These are phyloP conservation scores for Brassica rapa DNA, from an alignment of 345 rosid genomes.

Conservation along the genomic window DNA sequence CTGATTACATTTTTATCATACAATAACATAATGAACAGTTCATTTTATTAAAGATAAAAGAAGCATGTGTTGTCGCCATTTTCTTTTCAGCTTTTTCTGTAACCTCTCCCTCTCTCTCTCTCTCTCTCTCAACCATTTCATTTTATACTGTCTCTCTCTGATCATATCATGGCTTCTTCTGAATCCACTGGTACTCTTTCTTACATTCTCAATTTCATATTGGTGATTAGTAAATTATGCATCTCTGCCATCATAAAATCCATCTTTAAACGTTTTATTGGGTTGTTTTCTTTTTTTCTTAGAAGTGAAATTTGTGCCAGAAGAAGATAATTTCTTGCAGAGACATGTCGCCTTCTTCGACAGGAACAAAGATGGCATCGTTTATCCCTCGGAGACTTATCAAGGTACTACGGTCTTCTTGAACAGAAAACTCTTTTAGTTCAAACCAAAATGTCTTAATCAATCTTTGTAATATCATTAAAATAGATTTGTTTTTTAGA, in stretches of 20 bases:
- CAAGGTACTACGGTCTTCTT: constrained; percentile 46
- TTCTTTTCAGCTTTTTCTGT: constrained; percentile 7
- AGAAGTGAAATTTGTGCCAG: constrained; percentile 40
- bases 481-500: neutral
- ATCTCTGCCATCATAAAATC: neutral
- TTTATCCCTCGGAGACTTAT: constrained; percentile 82
- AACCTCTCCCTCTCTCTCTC: neutral
- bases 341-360: constrained; percentile 86
- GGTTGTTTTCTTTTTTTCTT: neutral
- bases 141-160: neutral
- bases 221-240: neutral
- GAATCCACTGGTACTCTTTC: constrained; percentile 22
- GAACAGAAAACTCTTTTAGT: neutral
- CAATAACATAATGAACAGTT: neutral
- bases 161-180: constrained; percentile 38
- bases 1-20: neutral
- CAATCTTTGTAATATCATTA: neutral
- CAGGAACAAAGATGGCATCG: constrained; percentile 66
- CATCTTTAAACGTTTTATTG: neutral
- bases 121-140: neutral
- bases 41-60: neutral
- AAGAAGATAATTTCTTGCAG: constrained; percentile 55
- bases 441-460: constrained; percentile 3
- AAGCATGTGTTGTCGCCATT: constrained; percentile 21
- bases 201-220: neutral